A percentile compares a stretch with the other conserved stretches of the same genome.
Conservation (phyloP, 139 green algal species). For the Haematococcus lacustris region DNA sequence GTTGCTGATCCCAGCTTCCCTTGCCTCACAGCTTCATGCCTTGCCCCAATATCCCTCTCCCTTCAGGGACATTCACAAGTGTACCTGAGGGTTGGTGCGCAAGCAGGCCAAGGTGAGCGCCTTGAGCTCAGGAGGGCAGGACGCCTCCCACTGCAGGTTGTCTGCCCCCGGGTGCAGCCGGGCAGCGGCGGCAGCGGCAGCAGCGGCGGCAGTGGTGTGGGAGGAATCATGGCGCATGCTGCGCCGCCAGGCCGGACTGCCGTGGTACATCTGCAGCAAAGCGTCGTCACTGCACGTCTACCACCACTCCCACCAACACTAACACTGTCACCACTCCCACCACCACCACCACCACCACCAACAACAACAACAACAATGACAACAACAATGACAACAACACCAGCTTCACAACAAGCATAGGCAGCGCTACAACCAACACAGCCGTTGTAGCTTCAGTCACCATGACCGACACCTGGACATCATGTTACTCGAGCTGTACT, state of each 20-base stretch:
- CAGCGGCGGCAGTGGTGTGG: too few species aligned
- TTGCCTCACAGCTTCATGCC: not conserved
- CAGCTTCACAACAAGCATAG: not conserved
- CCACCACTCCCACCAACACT: too few species aligned
- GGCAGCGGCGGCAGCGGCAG: not conserved
- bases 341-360: too few species aligned
- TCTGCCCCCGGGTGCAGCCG: not conserved
- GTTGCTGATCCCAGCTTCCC: too few species aligned
- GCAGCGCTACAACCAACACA: not conserved
- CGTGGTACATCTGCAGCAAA: slow-evolving; percentile 4
- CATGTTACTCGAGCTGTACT: not conserved
- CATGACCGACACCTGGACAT: not conserved
- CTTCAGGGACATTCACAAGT: not conserved
- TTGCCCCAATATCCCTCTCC: not conserved
- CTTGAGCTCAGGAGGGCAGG: not conserved
- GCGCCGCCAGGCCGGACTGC: not conserved
- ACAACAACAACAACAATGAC: too few species aligned
- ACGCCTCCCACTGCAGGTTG: not conserved
- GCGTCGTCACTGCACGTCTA: not conserved
- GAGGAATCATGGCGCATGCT: too few species aligned
- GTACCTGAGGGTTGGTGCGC: not conserved
- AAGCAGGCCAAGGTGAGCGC: not conserved
- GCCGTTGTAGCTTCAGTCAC: not conserved
- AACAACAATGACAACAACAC: not conserved
- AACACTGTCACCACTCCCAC: too few species aligned